Evolutionary conservation across 805 yeast species (phyloP).

Genomic region (Jamesozyma gamospora): DNA sequence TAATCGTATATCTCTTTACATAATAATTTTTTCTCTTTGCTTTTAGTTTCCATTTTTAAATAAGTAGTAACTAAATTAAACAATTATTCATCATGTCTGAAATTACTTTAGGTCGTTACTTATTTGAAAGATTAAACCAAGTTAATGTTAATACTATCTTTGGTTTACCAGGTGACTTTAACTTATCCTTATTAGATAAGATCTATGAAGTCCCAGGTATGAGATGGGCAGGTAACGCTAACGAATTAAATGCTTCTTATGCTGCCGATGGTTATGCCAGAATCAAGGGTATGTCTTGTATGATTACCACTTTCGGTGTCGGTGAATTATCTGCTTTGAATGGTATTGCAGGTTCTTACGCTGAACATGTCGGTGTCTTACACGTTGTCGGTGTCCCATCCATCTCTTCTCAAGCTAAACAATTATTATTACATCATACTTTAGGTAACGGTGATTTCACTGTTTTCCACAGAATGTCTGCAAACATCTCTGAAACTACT

Average conservation of each 20-base stretch:
- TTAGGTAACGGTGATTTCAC: conserved; percentile 76
- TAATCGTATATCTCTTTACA: too few relatives aligned
- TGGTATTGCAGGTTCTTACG: conserved; percentile 82
- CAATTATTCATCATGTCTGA: conserved; percentile 27
- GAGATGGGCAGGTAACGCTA: conserved; percentile 87
- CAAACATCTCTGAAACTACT: conserved; percentile 57
- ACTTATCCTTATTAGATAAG: conserved; percentile 60
- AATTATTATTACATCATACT: conserved; percentile 70
- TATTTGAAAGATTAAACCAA: conserved; percentile 71
- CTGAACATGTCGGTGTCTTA: conserved; percentile 78
- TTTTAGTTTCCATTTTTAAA: not conserved
- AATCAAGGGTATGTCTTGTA: conserved; percentile 62
- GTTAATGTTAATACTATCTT: conserved; percentile 60
- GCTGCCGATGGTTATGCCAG: conserved; percentile 87
- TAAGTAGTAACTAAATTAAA: not conserved
- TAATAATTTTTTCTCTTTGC: not conserved
- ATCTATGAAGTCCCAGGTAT: conserved; percentile 64
- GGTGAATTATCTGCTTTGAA: conserved; percentile 80
- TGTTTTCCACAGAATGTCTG: conserved; percentile 71
- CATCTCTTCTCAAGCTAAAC: conserved; percentile 58
- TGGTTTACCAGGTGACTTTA: conserved; percentile 80
- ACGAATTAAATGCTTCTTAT: conserved; percentile 75
- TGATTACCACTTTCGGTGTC: conserved; percentile 83
- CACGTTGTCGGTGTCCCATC: conserved; percentile 87
- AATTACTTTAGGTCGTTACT: conserved; percentile 63